Evolutionary conservation across 1,284 basidiomycete species (phyloP).

Genomic region (Ustilago lituana): DNA sequence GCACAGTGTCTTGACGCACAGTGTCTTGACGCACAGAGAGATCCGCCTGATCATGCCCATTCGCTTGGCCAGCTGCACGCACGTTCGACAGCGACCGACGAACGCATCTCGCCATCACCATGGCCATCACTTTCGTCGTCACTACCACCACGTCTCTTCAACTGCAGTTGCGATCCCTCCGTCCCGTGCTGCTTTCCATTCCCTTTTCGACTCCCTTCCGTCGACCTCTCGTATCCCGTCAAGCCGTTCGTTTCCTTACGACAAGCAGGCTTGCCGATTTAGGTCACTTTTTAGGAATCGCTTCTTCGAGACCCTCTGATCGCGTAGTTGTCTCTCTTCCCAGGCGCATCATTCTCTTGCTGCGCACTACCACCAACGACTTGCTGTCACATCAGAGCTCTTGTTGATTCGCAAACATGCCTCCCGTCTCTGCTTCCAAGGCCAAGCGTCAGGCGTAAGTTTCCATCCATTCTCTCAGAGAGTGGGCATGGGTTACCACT

Average conservation of each 20-base stretch:
- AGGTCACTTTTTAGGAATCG: conserved; percentile 2
- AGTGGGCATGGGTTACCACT: no score
- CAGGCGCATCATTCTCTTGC: conserved; percentile 19
- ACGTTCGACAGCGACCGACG: no score
- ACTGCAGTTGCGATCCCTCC: conserved; percentile 27
- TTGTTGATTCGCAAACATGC: conserved; percentile 35
- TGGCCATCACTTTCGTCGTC: neutral
- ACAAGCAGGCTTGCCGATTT: conserved; percentile 42
- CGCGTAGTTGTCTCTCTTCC: neutral
- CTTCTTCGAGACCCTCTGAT: conserved; percentile 2
- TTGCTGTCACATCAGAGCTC: neutral
- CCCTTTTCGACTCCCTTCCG: neutral
- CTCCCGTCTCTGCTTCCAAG: conserved; percentile 67
- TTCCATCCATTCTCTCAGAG: neutral
- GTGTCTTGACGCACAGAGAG: no score
- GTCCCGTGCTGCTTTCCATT: conserved; percentile 16
- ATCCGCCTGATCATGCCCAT: neutral
- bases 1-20: neutral
- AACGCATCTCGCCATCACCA: conserved; percentile 13
- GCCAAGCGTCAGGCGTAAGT: conserved; percentile 67
- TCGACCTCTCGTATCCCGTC: conserved; percentile 8
- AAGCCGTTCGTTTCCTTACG: conserved; percentile 7
- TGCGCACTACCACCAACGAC: conserved; percentile 5
- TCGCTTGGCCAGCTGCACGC: neutral
- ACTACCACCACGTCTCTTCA: conserved; percentile 15